Conservation (phyloP, 371 early-diverging fungal species). For the Amoeboaphelidium occidentale region DNA sequence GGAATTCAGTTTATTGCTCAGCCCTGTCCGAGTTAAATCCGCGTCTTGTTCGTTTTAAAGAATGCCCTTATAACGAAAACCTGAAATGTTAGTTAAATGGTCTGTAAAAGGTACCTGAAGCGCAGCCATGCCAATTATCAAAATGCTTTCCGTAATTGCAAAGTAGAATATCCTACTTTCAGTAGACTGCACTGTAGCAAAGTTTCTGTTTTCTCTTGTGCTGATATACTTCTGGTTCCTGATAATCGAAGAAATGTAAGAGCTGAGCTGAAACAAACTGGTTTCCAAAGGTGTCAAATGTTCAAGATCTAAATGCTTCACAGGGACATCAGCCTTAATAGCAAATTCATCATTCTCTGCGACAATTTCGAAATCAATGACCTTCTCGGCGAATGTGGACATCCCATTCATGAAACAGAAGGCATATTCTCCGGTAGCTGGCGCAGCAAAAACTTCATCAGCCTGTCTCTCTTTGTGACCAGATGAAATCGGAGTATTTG, state of each 20-base stretch:
- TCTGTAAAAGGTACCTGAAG: slow-evolving; percentile 68
- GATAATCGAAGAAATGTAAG: slow-evolving; percentile 27
- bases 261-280: background rate
- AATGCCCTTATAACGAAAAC: no score
- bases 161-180: slow-evolving; percentile 68
- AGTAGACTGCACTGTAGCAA: slow-evolving; percentile 54
- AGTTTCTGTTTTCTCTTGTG: slow-evolving; percentile 63
- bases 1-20: no score
- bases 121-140: slow-evolving; percentile 50
- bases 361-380: slow-evolving; percentile 72
- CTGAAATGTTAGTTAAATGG: no score
- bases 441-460: slow-evolving; percentile 64
- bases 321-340: slow-evolving; percentile 15
- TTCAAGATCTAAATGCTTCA: slow-evolving; percentile 17
- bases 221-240: slow-evolving; percentile 62
- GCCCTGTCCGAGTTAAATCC: no score
- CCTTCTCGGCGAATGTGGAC: slow-evolving; percentile 67
- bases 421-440: slow-evolving; percentile 53
- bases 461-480: slow-evolving; percentile 67
- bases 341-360: slow-evolving; percentile 49
- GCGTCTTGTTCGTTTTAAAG: no score
- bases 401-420: slow-evolving; percentile 79
- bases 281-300: slow-evolving; percentile 2
- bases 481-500: slow-evolving; percentile 24
- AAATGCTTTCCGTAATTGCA: slow-evolving; percentile 35